These are phyloP conservation scores for Olyra latifolia DNA, from an alignment of 176 grass and related monocot genomes.

Conservation along the genomic window DNA sequence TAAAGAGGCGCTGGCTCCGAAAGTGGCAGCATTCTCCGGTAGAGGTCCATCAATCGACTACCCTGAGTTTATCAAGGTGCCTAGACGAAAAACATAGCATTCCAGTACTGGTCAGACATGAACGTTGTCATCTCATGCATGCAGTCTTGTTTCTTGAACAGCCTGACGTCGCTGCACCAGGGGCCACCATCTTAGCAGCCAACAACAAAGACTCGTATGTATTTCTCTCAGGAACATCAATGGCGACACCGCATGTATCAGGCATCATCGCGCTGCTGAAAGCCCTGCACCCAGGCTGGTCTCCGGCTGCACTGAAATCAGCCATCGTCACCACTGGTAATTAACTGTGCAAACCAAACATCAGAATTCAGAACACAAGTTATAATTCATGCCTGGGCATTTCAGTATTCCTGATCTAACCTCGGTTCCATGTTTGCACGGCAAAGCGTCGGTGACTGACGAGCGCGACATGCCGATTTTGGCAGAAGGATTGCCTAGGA, in stretches of 20 bases:
- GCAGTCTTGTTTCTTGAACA: background rate
- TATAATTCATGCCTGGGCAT: background rate
- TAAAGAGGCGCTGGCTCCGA: background rate
- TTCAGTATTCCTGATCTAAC: background rate
- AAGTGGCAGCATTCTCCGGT: conserved; percentile 28
- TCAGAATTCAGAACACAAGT: background rate
- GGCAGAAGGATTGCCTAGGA: conserved; percentile 19
- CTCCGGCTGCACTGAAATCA: conserved; percentile 35
- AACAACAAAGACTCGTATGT: background rate
- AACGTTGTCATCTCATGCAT: too few species aligned
- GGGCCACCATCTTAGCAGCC: conserved; percentile 42
- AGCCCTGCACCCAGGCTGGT: conserved; percentile 38
- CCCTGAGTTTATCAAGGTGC: conserved; percentile 17
- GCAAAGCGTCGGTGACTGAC: conserved; percentile 26
- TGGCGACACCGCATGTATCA: conserved; percentile 36
- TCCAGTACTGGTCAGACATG: background rate
- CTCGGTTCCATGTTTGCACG: background rate
- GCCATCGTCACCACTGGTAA: conserved; percentile 45
- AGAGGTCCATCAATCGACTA: conserved; percentile 34
- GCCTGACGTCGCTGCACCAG: conserved; percentile 39
- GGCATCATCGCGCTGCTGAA: conserved; percentile 23
- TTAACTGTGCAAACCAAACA: background rate
- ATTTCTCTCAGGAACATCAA: conserved; percentile 18
- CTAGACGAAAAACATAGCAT: background rate
- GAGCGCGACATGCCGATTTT: conserved; percentile 26